phyloP scores from a whole-genome alignment of 2,329 filamentous ascomycete genomes.

The Thielaviopsis populi region DNA sequence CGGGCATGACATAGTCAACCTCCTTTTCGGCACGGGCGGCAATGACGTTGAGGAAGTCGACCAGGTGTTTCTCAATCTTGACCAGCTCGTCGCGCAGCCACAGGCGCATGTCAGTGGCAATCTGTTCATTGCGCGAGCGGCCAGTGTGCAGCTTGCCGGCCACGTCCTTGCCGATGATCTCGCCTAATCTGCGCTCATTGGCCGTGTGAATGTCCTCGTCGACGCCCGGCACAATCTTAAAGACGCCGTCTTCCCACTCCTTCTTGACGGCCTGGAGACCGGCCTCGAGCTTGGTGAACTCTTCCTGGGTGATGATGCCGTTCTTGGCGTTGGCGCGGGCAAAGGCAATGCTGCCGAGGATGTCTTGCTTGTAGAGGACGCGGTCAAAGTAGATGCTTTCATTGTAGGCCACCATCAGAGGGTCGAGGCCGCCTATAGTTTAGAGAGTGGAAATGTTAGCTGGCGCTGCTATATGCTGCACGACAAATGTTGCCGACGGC shows the following conservation, averaged over 20 bases:
- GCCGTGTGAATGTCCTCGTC: conserved; percentile 54
- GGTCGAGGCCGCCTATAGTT: conserved; percentile 56
- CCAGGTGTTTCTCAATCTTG: conserved; percentile 52
- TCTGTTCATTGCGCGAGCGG: conserved; percentile 78
- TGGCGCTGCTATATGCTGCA: not conserved
- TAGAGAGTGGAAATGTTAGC: not conserved
- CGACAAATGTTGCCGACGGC: conserved; percentile 11
- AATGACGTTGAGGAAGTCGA: conserved; percentile 54
- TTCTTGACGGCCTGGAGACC: conserved; percentile 46
- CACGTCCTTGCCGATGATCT: conserved; percentile 73
- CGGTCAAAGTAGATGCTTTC: conserved; percentile 66
- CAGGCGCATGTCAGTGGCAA: conserved; percentile 78
- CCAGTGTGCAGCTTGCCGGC: conserved; percentile 83
- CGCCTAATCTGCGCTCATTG: conserved; percentile 58
- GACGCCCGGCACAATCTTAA: conserved; percentile 36
- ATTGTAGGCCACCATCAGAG: conserved; percentile 77
- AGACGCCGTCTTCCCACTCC: conserved; percentile 38
- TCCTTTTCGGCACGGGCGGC: conserved; percentile 56
- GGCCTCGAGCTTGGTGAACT: conserved; percentile 59
- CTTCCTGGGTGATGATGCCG: conserved; percentile 55
- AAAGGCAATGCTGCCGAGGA: conserved; percentile 65
- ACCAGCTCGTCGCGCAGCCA: conserved; percentile 68
- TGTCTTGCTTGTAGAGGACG: conserved; percentile 64
- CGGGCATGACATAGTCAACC: conserved; percentile 60
- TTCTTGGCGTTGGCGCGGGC: conserved; percentile 63